Evolutionary conservation across 1,139 yeast species (phyloP).

Genomic region (Arxiozyma bovina): DNA sequence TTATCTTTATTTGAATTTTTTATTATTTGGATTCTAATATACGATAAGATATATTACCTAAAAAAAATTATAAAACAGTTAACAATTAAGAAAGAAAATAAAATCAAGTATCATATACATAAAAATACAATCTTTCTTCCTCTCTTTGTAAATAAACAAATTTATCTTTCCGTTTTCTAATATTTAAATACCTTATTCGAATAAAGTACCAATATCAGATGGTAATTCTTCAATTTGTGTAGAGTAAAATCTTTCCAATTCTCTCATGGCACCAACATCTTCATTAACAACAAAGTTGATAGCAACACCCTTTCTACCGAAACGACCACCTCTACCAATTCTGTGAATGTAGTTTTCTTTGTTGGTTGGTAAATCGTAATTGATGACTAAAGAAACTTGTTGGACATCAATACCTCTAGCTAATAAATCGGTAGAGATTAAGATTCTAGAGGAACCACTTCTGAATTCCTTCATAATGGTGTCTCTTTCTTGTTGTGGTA

Average conservation of each 20-base stretch:
- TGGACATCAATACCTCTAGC: constrained; percentile 99
- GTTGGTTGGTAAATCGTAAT: constrained; percentile 95
- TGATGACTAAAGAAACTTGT: constrained; percentile 95
- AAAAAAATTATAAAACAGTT: constrained; percentile 2
- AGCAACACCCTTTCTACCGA: constrained; percentile 99
- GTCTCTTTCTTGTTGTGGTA: constrained; percentile 96
- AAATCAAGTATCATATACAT: neutral
- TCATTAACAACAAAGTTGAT: constrained; percentile 91
- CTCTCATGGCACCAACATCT: constrained; percentile 92
- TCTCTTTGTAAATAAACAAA: neutral
- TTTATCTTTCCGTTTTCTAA: neutral
- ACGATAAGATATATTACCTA: constrained; percentile 2
- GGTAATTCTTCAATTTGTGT: constrained; percentile 99
- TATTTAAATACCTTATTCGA: constrained; percentile 26
- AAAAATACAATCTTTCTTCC: neutral
- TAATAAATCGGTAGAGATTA: constrained; percentile 93
- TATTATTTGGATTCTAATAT: neutral
- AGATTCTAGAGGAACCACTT: constrained; percentile 94
- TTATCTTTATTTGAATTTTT: neutral
- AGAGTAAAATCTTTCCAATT: constrained; percentile 95
- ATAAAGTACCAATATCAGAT: constrained; percentile 79
- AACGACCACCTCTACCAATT: constrained; percentile 99
- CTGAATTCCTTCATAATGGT: constrained; percentile 97
- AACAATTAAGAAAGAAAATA: constrained; percentile 1
- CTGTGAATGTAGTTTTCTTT: constrained; percentile 98